A percentile compares a stretch with the other conserved stretches of the same genome.
Evolutionary conservation across 345 rosid species (phyloP).

Genomic region (Trapa bicornis): DNA sequence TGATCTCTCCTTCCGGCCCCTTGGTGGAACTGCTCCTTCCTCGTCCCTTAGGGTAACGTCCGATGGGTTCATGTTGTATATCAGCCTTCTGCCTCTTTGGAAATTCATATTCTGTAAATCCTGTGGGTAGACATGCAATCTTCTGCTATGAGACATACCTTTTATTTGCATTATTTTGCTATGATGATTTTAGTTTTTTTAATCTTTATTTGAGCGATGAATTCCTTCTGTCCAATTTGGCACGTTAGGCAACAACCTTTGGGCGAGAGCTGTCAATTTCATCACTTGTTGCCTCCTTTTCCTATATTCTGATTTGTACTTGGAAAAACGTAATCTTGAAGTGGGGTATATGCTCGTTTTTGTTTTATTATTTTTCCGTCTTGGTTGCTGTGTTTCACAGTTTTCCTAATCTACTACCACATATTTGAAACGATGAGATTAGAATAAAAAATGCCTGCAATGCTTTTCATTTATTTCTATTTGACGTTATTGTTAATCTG

Average conservation of each 20-base stretch:
- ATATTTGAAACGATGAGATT: not conserved
- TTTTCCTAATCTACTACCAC: not conserved
- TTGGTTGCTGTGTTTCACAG: not conserved
- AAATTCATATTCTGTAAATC: not conserved
- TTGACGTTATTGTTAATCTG: not conserved
- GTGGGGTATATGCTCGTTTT: constrained; percentile 2
- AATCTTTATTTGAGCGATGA: not conserved
- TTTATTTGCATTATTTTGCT: not conserved
- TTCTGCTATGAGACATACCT: not conserved
- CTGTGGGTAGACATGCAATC: not conserved
- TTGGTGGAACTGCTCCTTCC: constrained; percentile 40
- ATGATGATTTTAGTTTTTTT: not conserved
- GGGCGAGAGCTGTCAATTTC: not conserved
- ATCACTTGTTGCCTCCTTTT: not conserved
- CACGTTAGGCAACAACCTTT: not conserved
- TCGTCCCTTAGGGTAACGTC: constrained; percentile 28
- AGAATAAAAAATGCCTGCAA: not conserved
- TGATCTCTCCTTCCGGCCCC: constrained; percentile 67
- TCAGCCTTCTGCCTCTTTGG: not conserved
- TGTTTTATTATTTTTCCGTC: not conserved
- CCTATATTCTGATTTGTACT: not conserved
- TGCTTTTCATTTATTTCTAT: not conserved
- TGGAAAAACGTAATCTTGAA: not conserved
- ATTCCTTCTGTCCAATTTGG: not conserved
- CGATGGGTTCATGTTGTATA: not conserved